Conservation (phyloP, 1,284 basidiomycete species). For the Puccinia polysora region DNA sequence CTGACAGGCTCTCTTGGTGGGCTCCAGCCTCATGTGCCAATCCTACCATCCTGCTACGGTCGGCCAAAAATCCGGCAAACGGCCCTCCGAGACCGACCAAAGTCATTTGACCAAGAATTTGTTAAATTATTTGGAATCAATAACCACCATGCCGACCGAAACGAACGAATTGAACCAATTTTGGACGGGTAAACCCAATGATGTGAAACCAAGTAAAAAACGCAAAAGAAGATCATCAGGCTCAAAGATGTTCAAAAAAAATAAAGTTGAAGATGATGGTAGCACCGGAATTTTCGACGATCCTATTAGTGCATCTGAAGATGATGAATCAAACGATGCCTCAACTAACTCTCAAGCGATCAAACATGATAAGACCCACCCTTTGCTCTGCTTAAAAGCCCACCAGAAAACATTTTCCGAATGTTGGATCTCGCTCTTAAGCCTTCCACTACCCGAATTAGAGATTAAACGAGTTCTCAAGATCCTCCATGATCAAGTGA, state of each 20-base stretch:
- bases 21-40: constrained; percentile 11
- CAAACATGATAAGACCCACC: constrained; percentile 51
- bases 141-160: constrained; percentile 76
- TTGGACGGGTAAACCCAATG: constrained; percentile 64
- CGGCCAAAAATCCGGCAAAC: constrained; percentile 24
- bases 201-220: constrained; percentile 47
- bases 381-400: constrained; percentile 65
- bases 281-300: constrained; percentile 46
- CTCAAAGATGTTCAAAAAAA: constrained; percentile 45
- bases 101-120: constrained; percentile 60
- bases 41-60: not conserved
- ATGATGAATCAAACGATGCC: constrained; percentile 51
- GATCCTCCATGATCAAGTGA: constrained; percentile 73
- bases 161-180: constrained; percentile 73
- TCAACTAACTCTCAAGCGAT: constrained; percentile 46
- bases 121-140: constrained; percentile 68
- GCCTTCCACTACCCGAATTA: constrained; percentile 56
- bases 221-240: constrained; percentile 53
- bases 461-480: constrained; percentile 65
- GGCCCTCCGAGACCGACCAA: constrained; percentile 43
- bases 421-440: constrained; percentile 69
- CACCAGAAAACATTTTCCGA: constrained; percentile 73
- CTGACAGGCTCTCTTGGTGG: constrained; percentile 49
- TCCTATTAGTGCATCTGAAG: constrained; percentile 46
- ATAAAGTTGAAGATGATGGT: constrained; percentile 47